These are phyloP conservation scores for Aquanectria penicillioides DNA, from an alignment of 2,329 filamentous ascomycete species.

Conservation along the genomic window DNA sequence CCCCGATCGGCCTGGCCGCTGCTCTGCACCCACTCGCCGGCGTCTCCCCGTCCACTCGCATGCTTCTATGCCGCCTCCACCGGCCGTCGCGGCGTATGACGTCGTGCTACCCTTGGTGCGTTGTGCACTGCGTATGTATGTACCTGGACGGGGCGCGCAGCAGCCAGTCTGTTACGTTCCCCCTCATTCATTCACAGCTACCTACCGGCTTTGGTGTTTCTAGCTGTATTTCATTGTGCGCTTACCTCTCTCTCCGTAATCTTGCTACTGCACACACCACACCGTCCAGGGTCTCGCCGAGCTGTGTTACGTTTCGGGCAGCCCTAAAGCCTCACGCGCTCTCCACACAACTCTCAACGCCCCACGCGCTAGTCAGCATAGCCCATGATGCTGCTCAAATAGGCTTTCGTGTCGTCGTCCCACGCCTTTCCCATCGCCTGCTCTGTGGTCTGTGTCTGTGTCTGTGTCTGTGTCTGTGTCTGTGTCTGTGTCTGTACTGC, in stretches of 20 bases:
- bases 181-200: no score
- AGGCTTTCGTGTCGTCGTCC: constrained; percentile 23
- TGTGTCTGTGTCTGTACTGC: no score
- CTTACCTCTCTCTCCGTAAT: neutral
- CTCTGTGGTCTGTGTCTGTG: constrained; percentile 5
- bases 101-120: no score
- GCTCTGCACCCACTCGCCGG: constrained; percentile 22
- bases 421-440: constrained; percentile 6
- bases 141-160: no score
- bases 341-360: constrained; percentile 13
- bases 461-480: no score
- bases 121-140: no score
- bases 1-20: constrained; percentile 39
- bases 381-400: constrained; percentile 19
- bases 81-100: constrained; percentile 12
- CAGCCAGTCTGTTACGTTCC: no score
- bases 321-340: constrained; percentile 16
- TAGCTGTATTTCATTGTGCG: no score
- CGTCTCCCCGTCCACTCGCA: neutral
- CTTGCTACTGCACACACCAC: neutral
- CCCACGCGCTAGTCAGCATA: constrained; percentile 22
- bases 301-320: constrained; percentile 15
- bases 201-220: no score
- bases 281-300: no score
- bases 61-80: constrained; percentile 1